phyloP scores from a whole-genome alignment of 2,329 filamentous ascomycete genomes.

The Myriosclerotinia duriaeana region DNA sequence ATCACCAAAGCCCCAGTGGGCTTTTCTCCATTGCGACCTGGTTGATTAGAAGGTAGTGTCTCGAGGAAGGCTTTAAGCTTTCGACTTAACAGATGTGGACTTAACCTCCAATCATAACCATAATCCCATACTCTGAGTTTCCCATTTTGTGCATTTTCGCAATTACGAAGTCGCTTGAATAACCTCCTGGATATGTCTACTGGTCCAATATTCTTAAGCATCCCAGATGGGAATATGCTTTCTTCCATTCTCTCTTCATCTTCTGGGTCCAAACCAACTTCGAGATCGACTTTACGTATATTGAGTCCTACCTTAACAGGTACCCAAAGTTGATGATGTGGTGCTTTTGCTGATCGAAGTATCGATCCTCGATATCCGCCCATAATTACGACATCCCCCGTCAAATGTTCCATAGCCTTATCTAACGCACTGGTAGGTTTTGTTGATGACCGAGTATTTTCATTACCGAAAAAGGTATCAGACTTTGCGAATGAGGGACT shows the following conservation, averaged over 20 bases:
- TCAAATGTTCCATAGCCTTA: slow-evolving; percentile 64
- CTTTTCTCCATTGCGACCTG: slow-evolving; percentile 44
- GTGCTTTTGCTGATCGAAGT: slow-evolving; percentile 76
- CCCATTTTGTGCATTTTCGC: slow-evolving; percentile 69
- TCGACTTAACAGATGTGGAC: slow-evolving; percentile 71
- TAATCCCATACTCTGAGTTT: slow-evolving; percentile 82
- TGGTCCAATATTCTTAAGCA: slow-evolving; percentile 87
- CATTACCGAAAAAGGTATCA: slow-evolving; percentile 28
- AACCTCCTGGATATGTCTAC: slow-evolving; percentile 85
- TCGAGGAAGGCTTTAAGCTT: slow-evolving; percentile 73
- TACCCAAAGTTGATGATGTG: slow-evolving; percentile 88
- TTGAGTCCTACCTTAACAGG: slow-evolving; percentile 91
- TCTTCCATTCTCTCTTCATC: slow-evolving; percentile 83
- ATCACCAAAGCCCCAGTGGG: slow-evolving; percentile 75
- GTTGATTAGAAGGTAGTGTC: slow-evolving; percentile 70
- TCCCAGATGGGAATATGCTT: slow-evolving; percentile 79
- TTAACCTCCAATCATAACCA: slow-evolving; percentile 92
- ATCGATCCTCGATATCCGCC: slow-evolving; percentile 90
- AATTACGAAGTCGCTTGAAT: slow-evolving; percentile 73
- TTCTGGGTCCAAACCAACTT: slow-evolving; percentile 76
- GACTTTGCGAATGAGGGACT: slow-evolving; percentile 28
- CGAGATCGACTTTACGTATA: slow-evolving; percentile 85
- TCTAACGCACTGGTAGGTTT: slow-evolving; percentile 41
- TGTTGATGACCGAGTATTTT: slow-evolving; percentile 20
- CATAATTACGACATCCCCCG: slow-evolving; percentile 82